These are phyloP conservation scores for Suhomyces emberorum DNA, from an alignment of 805 yeast species.

Conservation along the genomic window DNA sequence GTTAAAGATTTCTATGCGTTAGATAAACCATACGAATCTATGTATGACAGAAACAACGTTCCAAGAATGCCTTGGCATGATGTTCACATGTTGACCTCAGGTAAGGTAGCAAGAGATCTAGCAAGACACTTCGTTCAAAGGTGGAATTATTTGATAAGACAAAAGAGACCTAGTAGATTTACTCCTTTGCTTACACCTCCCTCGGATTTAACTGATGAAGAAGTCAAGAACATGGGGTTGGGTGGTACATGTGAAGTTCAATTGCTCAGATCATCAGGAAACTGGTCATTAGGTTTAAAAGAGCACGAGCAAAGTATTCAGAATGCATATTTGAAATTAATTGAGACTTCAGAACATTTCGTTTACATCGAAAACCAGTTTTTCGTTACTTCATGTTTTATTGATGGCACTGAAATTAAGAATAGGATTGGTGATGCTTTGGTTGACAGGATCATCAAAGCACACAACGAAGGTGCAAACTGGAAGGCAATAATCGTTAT, in stretches of 20 bases:
- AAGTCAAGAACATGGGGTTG: conserved; percentile 56
- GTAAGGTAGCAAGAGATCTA: conserved; percentile 90
- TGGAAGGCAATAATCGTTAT: conserved; percentile 93
- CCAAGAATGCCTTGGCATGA: conserved; percentile 99
- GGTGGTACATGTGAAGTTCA: conserved; percentile 92
- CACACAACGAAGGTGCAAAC: conserved; percentile 65
- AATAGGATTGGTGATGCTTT: conserved; percentile 94
- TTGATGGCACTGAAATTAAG: conserved; percentile 79
- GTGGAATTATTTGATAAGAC: conserved; percentile 92
- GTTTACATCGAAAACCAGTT: conserved; percentile 95
- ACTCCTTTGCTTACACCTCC: conserved; percentile 94
- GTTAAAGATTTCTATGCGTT: conserved; percentile 80
- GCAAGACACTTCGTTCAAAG: conserved; percentile 95
- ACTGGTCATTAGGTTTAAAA: conserved; percentile 89
- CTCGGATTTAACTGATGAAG: conserved; percentile 74
- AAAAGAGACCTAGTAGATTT: conserved; percentile 89
- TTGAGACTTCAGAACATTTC: conserved; percentile 89
- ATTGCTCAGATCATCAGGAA: conserved; percentile 80
- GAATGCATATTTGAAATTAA: conserved; percentile 84
- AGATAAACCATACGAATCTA: conserved; percentile 83
- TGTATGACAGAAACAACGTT: conserved; percentile 75
- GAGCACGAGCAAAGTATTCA: conserved; percentile 87
- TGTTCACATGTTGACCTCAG: conserved; percentile 92
- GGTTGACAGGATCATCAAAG: conserved; percentile 92
- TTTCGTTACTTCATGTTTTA: conserved; percentile 83